Evolutionary conservation across 2,329 filamentous ascomycete genomes (phyloP), one percentile per base, ranked within the genome.

Genomic region (Colletotrichum filicis): DNA sequence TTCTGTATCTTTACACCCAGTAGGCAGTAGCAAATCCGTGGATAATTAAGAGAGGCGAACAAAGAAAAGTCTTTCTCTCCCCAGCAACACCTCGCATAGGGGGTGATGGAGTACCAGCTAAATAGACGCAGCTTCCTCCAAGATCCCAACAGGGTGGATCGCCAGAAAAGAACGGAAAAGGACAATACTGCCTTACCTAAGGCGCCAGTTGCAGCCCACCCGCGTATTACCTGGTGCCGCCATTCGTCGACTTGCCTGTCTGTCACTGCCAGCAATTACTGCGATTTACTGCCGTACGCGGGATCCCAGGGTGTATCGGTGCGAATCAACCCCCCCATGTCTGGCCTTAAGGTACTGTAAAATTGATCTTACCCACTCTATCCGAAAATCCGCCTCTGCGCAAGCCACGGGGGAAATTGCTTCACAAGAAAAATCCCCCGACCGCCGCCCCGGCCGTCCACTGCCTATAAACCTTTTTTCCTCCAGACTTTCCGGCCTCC

Each of bases 361-460:
- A 68, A 65, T 61, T 73, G 60, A 64, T 28, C 32, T 37, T 60
- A 52, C 28, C 70, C 70, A 73, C 70, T 62, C 66, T 73, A 61
- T 55, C 49, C 28, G 61, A 19, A 57, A 70, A 60, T 66, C 65
- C 69, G 58, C 69, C 56, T 68, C 63, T 63, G 57, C 37, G 55
- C 68, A 67, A 71, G 68, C 68, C 68, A 71, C 68, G 63, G 66
- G 65, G 65, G 60, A 73, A 68, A 68, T 70, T 71, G 49, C 26
- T 68, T 52, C 49, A 62, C 68, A 59, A 63, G 67, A 73, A 69
- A 69, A 70, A 57, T n/a, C 66, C 66, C 66, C 66, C 70, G 66
- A 73, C 66, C 56, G 61, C 71, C 60, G 42, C 42, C 42, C 42
- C 42, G 42, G 19, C 42, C 19, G 42, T 49, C 19, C 37, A 3